A percentile compares a stretch with the other conserved stretches of the same genome.
These are phyloP conservation scores for Lentinula lateritia DNA, from an alignment of 768 basidiomycete species.

Conservation along the genomic window DNA sequence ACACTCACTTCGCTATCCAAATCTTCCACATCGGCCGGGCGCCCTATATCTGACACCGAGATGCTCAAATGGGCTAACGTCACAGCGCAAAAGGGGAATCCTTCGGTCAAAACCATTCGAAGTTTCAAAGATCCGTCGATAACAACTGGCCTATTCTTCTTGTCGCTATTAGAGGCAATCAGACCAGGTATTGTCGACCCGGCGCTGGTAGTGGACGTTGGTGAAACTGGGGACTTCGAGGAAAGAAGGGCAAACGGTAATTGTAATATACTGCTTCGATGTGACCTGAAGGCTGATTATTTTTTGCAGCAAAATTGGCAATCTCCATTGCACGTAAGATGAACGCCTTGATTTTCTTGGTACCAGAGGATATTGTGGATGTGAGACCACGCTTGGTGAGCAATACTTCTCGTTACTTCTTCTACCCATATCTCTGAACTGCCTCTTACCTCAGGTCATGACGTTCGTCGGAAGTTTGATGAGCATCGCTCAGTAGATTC, in stretches of 20 bases:
- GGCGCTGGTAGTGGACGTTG: slow-evolving; percentile 60
- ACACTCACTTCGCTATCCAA: slow-evolving; percentile 76
- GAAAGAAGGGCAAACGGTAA: slow-evolving; percentile 89
- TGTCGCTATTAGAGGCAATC: slow-evolving; percentile 87
- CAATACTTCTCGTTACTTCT: neutral
- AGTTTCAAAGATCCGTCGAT: slow-evolving; percentile 94
- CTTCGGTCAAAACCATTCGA: slow-evolving; percentile 58
- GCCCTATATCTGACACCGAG: slow-evolving; percentile 85
- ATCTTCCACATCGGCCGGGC: slow-evolving; percentile 48
- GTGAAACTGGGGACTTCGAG: slow-evolving; percentile 66
- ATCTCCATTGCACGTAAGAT: slow-evolving; percentile 99
- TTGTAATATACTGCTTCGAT: slow-evolving; percentile 15
- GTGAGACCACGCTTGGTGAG: slow-evolving; percentile 83
- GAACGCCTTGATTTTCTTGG: slow-evolving; percentile 93
- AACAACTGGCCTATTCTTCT: slow-evolving; percentile 87
- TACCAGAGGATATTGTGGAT: slow-evolving; percentile 96
- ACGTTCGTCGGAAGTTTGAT: slow-evolving; percentile 95
- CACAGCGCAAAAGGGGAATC: slow-evolving; percentile 70
- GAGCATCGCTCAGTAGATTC: slow-evolving; percentile 46
- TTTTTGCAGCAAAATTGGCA: slow-evolving; percentile 77
- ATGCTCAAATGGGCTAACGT: slow-evolving; percentile 96
- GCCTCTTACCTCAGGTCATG: slow-evolving; percentile 56
- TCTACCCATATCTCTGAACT: neutral
- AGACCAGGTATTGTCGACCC: slow-evolving; percentile 96
- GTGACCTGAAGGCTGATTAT: neutral